Conservation (phyloP, 2,329 filamentous ascomycete species). For the Magnaporthiopsis rhizophila region DNA sequence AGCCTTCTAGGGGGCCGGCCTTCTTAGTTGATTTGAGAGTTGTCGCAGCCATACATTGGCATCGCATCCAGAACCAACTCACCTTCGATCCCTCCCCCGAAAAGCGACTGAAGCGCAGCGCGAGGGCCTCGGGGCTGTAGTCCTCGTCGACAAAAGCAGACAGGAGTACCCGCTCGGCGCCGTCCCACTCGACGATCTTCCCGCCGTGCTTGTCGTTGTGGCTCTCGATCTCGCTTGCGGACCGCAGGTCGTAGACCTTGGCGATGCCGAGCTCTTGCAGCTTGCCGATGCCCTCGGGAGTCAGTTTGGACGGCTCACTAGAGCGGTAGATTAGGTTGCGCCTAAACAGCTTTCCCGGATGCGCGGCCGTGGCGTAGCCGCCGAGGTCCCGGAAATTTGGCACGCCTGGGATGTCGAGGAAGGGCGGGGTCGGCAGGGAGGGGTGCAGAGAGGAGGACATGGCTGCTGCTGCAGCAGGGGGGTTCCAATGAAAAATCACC, state of each 20-base stretch:
- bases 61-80: conserved; percentile 9
- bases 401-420: conserved; percentile 46
- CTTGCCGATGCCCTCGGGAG: conserved; percentile 40
- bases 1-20: no score
- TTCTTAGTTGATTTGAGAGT: neutral
- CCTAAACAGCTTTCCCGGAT: conserved; percentile 5
- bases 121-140: conserved; percentile 55
- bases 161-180: conserved; percentile 47
- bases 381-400: conserved; percentile 63
- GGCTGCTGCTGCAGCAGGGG: neutral
- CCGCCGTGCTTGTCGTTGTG: conserved; percentile 22
- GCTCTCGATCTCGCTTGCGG: conserved; percentile 47
- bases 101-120: conserved; percentile 53
- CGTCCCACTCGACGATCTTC: conserved; percentile 37
- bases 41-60: no score
- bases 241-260: conserved; percentile 62
- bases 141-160: conserved; percentile 58
- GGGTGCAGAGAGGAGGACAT: neutral
- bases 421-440: conserved; percentile 32
- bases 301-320: conserved; percentile 55
- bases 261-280: conserved; percentile 51
- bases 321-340: conserved; percentile 52
- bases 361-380: conserved; percentile 39
- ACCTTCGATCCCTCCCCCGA: conserved; percentile 41
- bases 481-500: neutral